Base-by-base conservation (phyloP, 164 flowering plant genomes). In the Pachysandra terminalis region DNA sequence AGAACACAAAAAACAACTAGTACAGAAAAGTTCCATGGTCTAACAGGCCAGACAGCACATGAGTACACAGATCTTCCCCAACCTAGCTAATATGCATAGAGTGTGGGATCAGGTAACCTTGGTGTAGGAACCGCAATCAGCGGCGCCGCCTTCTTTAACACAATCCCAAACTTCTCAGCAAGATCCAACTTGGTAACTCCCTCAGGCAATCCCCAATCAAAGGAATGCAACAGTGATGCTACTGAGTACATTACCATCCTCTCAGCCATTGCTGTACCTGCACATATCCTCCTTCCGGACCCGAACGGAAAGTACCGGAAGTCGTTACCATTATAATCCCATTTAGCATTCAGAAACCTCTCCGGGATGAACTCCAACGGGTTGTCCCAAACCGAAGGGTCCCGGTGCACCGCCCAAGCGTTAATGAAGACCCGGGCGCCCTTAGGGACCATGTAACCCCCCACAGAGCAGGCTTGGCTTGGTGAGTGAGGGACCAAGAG, bases 211-310 rank as follows among this genome's bases (percentile, higher is more conserved):
- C 68, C 66, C 89, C 89, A 84, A 4, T 84, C 79, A 48, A 82
- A 87, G 0, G 81, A 81, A 71, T 87, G 89, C 73, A 87, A 25
- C 14, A 87, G 74, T 3, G 89, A 71, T 9, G 85, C 92, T 0
- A 84, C 56, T 0, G 69, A 73, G 55, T 61, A 81, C 78, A 84
- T n/a, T 10, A 85, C 65, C 81, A 72, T 79, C 71, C 86, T 81
- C 79, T 85, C 87, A 0, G 86, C 92, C 84, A 87, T 79, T 10
- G 81, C 72, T 0, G 76, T 68, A 7, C 89, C 90, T 16, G 85
- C 88, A 71, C 92, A 87, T 1, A 81, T 84, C 69, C 92, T 85
- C 61, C 89, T 52, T 15, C 92, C 92, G 0, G 89, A 84, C 9
- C 92, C 88, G 53, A 87, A 87, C 5, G 92, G 92, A 19, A 87